Evolutionary conservation across 352 stramenopile species (phyloP).

Genomic region (Phytophthora multivora): DNA sequence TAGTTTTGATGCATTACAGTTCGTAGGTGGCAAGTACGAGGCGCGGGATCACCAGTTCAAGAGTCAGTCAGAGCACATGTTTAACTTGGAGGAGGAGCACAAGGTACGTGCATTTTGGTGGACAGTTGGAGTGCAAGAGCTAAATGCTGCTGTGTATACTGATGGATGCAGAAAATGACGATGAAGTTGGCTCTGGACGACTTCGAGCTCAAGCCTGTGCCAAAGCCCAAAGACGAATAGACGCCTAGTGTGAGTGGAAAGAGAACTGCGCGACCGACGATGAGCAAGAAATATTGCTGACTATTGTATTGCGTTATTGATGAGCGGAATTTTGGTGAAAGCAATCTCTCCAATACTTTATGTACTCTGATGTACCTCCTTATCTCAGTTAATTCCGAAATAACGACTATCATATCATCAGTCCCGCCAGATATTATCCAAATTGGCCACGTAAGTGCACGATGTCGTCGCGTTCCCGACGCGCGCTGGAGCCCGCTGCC

Average conservation of each 20-base stretch:
- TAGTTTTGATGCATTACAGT: slow-evolving; percentile 38
- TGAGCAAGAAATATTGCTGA: too few species aligned
- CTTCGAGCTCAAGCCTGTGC: slow-evolving; percentile 87
- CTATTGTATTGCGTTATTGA: too few species aligned
- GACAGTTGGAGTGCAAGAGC: neutral
- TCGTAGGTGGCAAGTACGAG: slow-evolving; percentile 85
- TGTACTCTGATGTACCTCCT: neutral
- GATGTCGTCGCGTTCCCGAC: slow-evolving; percentile 23
- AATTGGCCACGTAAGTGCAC: slow-evolving; percentile 20
- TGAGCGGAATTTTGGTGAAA: too few species aligned
- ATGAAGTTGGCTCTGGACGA: slow-evolving; percentile 83
- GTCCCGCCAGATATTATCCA: slow-evolving; percentile 2
- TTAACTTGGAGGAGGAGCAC: slow-evolving; percentile 88
- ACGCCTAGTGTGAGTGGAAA: neutral
- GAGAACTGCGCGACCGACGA: too few species aligned
- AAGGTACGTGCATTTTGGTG: slow-evolving; percentile 46
- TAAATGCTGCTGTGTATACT: neutral
- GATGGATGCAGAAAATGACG: slow-evolving; percentile 80
- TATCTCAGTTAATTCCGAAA: slow-evolving; percentile 13
- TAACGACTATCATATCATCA: neutral
- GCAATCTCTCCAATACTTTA: neutral
- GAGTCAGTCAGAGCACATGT: slow-evolving; percentile 79
- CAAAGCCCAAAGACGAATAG: slow-evolving; percentile 52
- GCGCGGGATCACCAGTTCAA: slow-evolving; percentile 81
- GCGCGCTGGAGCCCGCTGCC: slow-evolving; percentile 4